phyloP scores from a whole-genome alignment of 2,329 filamentous ascomycete species.

The Davidsoniella eucalypti region DNA sequence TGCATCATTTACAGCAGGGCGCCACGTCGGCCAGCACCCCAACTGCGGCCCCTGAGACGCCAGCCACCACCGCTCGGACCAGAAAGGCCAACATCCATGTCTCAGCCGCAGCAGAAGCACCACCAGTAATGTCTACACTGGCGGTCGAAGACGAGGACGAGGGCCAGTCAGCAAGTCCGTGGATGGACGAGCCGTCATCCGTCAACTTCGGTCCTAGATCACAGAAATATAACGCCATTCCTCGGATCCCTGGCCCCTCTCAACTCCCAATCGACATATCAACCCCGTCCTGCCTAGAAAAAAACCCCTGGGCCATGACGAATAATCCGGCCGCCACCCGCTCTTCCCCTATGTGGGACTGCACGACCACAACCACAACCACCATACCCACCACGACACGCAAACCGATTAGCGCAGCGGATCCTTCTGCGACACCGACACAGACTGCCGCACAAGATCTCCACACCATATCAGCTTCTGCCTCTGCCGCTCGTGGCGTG shows the following conservation, averaged over 20 bases:
- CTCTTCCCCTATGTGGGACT: background rate
- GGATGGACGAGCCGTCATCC: slow-evolving; percentile 12
- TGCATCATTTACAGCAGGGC: slow-evolving; percentile 2
- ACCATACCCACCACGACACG: background rate
- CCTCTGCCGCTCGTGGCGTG: background rate
- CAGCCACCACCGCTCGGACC: slow-evolving; percentile 12
- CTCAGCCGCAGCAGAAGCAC: background rate
- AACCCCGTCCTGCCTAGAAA: slow-evolving; percentile 6
- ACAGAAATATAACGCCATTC: slow-evolving; percentile 3
- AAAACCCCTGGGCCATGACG: slow-evolving; percentile 10
- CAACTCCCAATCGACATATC: slow-evolving; percentile 9
- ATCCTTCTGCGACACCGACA: background rate
- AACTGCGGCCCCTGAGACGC: slow-evolving; percentile 10
- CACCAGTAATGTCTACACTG: background rate
- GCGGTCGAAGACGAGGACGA: background rate
- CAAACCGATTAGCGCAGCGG: background rate
- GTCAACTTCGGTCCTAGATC: slow-evolving; percentile 8
- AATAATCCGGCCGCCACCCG: background rate
- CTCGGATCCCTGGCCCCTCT: slow-evolving; percentile 9
- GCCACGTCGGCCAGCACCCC: background rate
- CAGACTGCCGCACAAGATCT: background rate
- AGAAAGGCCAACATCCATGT: slow-evolving; percentile 8
- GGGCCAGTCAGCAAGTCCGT: slow-evolving; percentile 4
- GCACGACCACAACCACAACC: background rate
- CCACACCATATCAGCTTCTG: background rate